Percentiles rank a stretch among this genome's conserved stretches.
Conservation (phyloP, 352 stramenopile genomes). For the Pythium pyrilobum region DNA sequence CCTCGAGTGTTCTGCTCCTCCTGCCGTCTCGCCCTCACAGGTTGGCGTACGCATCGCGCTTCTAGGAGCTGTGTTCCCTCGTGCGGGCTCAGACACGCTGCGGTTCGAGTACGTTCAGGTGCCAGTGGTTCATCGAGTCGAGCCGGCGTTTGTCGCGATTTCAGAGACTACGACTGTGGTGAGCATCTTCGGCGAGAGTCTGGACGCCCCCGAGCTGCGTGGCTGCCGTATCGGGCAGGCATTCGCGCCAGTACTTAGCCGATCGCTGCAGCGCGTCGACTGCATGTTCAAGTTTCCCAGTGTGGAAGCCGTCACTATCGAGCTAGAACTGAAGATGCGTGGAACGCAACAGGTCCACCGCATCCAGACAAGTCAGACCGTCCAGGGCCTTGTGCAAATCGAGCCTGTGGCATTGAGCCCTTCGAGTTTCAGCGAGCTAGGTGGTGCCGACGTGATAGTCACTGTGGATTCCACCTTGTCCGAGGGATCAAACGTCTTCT, state of each 20-base stretch:
- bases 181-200: background rate
- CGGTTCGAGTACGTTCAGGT: conserved; percentile 1
- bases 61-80: background rate
- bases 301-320: background rate
- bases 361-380: background rate
- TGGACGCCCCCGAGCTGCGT: background rate
- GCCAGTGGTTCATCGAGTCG: background rate
- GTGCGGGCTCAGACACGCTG: background rate
- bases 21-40: background rate
- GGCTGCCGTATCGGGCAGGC: conserved; percentile 1
- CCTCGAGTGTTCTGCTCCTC: conserved; percentile 8
- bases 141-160: background rate
- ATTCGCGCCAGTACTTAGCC: background rate
- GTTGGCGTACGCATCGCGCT: conserved; percentile 3
- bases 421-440: conserved; percentile 37
- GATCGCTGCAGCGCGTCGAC: background rate
- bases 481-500: conserved; percentile 3
- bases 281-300: conserved; percentile 2
- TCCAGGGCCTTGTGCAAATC: conserved; percentile 8
- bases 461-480: conserved; percentile 1
- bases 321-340: background rate
- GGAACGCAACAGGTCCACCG: background rate
- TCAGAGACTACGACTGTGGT: conserved; percentile 2
- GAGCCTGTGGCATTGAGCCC: background rate
- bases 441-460: conserved; percentile 33